Conservation (phyloP, 2,329 filamentous ascomycete species). For the Neocatenulostroma microsporum region DNA sequence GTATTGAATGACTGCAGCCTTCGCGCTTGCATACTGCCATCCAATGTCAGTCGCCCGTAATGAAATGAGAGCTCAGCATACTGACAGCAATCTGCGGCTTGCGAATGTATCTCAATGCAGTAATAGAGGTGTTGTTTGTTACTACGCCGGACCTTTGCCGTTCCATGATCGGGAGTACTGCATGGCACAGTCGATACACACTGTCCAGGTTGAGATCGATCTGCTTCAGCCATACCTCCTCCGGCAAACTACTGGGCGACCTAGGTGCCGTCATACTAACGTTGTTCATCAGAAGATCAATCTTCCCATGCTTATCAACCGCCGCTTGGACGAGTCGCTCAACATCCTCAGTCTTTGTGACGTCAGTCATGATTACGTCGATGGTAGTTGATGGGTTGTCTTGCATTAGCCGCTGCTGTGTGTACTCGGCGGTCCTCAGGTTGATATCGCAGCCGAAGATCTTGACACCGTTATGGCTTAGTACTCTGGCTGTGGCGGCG, state of each 20-base stretch:
- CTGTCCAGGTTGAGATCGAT: slow-evolving; percentile 51
- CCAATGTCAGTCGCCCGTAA: too few species aligned
- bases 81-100: slow-evolving; percentile 48
- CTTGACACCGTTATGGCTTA: slow-evolving; percentile 42
- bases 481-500: slow-evolving; percentile 41
- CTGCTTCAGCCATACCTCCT: slow-evolving; percentile 46
- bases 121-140: slow-evolving; percentile 44
- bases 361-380: slow-evolving; percentile 29
- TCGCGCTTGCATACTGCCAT: slow-evolving; percentile 38
- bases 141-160: slow-evolving; percentile 36
- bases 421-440: slow-evolving; percentile 20
- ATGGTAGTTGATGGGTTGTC: slow-evolving; percentile 31
- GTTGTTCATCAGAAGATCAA: slow-evolving; percentile 47
- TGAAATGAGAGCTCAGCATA: too few species aligned
- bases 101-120: slow-evolving; percentile 44
- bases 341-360: slow-evolving; percentile 48
- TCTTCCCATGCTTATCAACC: slow-evolving; percentile 36
- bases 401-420: slow-evolving; percentile 30
- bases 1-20: slow-evolving; percentile 23
- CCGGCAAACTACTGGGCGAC: slow-evolving; percentile 40
- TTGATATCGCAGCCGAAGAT: slow-evolving; percentile 36
- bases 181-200: slow-evolving; percentile 46
- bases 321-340: slow-evolving; percentile 31
- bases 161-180: slow-evolving; percentile 49
- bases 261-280: slow-evolving; percentile 40